Evolutionary conservation across 305 asterid genomes (phyloP), one percentile per base, ranked within the genome.

Genomic region (Plantago rigida): DNA sequence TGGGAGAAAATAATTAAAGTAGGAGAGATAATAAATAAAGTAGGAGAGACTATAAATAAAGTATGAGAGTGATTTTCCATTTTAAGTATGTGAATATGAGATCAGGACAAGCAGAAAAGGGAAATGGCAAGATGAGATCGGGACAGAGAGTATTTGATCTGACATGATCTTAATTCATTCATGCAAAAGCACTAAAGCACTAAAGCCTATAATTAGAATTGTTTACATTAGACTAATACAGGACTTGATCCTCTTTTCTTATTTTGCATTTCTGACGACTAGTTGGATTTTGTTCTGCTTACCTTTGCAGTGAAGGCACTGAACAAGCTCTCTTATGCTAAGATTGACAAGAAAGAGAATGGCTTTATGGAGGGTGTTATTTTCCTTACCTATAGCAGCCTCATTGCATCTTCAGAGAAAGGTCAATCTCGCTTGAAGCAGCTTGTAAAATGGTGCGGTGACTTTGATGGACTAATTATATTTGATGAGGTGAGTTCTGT

Each of bases 301-400:
- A 15, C 17, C 59, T 81, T 65, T 82, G 87, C 72, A 89, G 99
- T 93, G 76, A 95, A 87, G 79, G 84, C 99, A 66, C 73, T 93
- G 79, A 93, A 93, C 92, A 93, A 93, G 87, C 97, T 93, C 69
- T 87, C 99, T 69, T 93, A 93, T 75, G 79, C 97, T 66, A 93
- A 89, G 82, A 96, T 93, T 68, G 99, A 86, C 74, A 84, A 96
- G n/a, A 87, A 85, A 80, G 67, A 87, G 45, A 87, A 84, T 72
- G 94, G 93, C 71, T 50, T 93, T 45, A 89, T 66, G 73, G 99
- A 83, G 71, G 99, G 99, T 71, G 95, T 93, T 70, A 76, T 93
- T 70, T 89, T 89, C 87, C 79, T 76, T 84, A 92, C 99, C 47
- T 93, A 93, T 76, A 93, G 89, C 81, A 89, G 99, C 81, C 92